Percentiles rank a stretch among this genome's conserved stretches.
phyloP scores from a whole-genome alignment of 805 yeast species.

The Candida takata region DNA sequence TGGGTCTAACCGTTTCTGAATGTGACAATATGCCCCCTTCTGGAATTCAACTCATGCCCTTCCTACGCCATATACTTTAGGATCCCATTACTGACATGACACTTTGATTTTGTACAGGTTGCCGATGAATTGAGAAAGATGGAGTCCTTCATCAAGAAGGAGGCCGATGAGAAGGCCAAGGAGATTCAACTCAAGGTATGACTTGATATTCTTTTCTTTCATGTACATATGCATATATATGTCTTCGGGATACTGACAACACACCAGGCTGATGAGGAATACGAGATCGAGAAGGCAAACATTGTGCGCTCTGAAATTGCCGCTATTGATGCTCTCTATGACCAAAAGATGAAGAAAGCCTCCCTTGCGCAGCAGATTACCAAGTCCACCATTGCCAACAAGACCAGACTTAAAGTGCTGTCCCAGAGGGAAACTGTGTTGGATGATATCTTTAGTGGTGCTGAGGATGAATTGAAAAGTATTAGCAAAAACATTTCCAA shows the following conservation, averaged over 20 bases:
- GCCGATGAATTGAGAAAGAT: slow-evolving; percentile 93
- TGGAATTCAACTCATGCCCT: too few relatives aligned
- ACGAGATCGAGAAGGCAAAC: slow-evolving; percentile 94
- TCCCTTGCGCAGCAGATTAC: slow-evolving; percentile 90
- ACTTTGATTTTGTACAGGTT: slow-evolving; percentile 41
- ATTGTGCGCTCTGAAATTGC: slow-evolving; percentile 90
- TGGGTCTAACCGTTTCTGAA: too few relatives aligned
- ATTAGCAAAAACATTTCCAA: slow-evolving; percentile 46
- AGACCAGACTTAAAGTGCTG: slow-evolving; percentile 86
- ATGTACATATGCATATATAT: not conserved
- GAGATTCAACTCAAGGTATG: slow-evolving; percentile 77
- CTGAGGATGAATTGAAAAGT: slow-evolving; percentile 54
- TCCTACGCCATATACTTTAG: too few relatives aligned
- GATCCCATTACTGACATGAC: not conserved
- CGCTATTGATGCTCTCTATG: slow-evolving; percentile 75
- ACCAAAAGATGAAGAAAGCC: slow-evolving; percentile 83
- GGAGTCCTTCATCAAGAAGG: slow-evolving; percentile 98
- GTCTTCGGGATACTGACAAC: slow-evolving; percentile 3
- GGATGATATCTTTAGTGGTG: slow-evolving; percentile 63
- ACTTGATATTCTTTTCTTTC: slow-evolving; percentile 1
- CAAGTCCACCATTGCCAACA: slow-evolving; percentile 91
- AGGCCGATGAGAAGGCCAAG: slow-evolving; percentile 97
- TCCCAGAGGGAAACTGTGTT: slow-evolving; percentile 79
- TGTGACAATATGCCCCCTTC: too few relatives aligned
- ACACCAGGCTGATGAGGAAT: slow-evolving; percentile 83